phyloP scores from a whole-genome alignment of 2,329 filamentous ascomycete genomes.

The Diaporthe citri region DNA sequence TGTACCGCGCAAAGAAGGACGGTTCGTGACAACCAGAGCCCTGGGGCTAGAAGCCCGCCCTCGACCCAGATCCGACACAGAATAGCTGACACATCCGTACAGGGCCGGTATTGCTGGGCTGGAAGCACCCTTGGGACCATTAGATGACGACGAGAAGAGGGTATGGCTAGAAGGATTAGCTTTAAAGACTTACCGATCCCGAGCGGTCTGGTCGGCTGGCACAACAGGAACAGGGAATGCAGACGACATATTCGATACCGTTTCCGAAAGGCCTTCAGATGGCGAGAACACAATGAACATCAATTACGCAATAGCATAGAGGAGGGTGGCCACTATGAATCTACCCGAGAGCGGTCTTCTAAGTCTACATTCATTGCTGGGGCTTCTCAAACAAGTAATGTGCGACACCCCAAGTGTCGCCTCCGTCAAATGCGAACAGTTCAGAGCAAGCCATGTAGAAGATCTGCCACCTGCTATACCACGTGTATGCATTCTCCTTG shows the following conservation, averaged over 20 bases:
- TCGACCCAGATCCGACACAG: background rate
- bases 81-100: conserved; percentile 27
- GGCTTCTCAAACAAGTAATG: conserved; percentile 77
- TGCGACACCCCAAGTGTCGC: conserved; percentile 76
- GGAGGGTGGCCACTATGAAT: conserved; percentile 9
- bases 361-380: conserved; percentile 33
- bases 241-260: conserved; percentile 4
- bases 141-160: conserved; percentile 54
- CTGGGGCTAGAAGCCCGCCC: background rate
- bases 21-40: conserved; percentile 61
- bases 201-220: conserved; percentile 3
- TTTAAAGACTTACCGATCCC: background rate
- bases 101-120: conserved; percentile 85
- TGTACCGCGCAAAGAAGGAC: conserved; percentile 97
- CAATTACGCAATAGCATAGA: background rate
- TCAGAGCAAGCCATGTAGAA: conserved; percentile 80
- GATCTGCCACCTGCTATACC: conserved; percentile 79
- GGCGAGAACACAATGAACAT: conserved; percentile 2
- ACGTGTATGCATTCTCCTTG: conserved; percentile 68
- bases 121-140: conserved; percentile 98
- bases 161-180: conserved; percentile 25
- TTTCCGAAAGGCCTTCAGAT: background rate
- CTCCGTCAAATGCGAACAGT: conserved; percentile 69
- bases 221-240: background rate
- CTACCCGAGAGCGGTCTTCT: background rate